A percentile compares a stretch with the other conserved stretches of the same genome.
phyloP scores from a whole-genome alignment of 2,329 filamentous ascomycete species.

The Hymenoscyphus repandus region DNA sequence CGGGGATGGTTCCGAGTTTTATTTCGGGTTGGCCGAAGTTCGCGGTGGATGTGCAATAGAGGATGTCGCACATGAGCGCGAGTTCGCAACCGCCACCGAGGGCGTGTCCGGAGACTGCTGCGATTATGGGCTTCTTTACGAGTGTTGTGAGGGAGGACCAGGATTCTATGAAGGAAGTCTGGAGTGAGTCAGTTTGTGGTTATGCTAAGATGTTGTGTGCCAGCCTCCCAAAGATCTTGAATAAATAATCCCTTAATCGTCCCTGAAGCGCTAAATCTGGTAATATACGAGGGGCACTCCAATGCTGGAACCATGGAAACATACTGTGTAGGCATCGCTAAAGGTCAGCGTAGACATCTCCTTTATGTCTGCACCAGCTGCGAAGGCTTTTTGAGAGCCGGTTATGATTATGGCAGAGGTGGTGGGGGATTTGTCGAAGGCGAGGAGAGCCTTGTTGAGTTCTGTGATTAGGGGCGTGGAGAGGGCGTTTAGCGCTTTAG shows the following conservation, averaged over 20 bases:
- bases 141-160: conserved; percentile 83
- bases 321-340: conserved; percentile 68
- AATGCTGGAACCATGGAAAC: too few relatives aligned
- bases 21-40: conserved; percentile 98
- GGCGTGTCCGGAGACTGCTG: conserved; percentile 90
- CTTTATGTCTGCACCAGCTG: conserved; percentile 96
- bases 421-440: conserved; percentile 63
- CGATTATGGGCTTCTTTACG: conserved; percentile 90
- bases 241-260: too few relatives aligned
- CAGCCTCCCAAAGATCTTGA: too few relatives aligned
- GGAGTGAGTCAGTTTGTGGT: too few relatives aligned
- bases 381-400: conserved; percentile 84
- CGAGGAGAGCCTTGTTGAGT: conserved; percentile 71
- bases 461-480: conserved; percentile 86
- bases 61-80: conserved; percentile 93
- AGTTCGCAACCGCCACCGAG: conserved; percentile 94
- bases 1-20: conserved; percentile 88
- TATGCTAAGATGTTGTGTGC: too few relatives aligned
- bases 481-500: conserved; percentile 92
- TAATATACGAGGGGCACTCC: too few relatives aligned
- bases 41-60: conserved; percentile 81
- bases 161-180: conserved; percentile 82
- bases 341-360: conserved; percentile 96
- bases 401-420: conserved; percentile 80
- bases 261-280: too few relatives aligned